Percentiles rank a stretch among this genome's conserved stretches.
phyloP scores from a whole-genome alignment of 768 basidiomycete species.

The Termitomyces sp. region DNA sequence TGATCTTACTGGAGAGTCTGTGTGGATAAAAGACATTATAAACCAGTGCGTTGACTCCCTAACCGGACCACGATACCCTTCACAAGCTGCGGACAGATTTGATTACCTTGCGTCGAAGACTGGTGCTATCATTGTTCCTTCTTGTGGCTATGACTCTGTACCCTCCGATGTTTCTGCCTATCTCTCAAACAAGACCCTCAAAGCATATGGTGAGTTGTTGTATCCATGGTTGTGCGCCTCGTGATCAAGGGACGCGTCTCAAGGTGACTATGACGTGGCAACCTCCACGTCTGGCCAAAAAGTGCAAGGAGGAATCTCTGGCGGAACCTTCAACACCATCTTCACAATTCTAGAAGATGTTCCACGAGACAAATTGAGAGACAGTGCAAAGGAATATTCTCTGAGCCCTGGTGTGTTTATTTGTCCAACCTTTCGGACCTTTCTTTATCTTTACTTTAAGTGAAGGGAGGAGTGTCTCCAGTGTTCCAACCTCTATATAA shows the following conservation, averaged over 20 bases:
- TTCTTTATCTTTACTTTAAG: background rate
- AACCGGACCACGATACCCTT: background rate
- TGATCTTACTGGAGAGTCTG: constrained; percentile 73
- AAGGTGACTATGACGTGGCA: constrained; percentile 33
- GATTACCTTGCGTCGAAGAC: constrained; percentile 69
- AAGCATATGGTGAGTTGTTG: constrained; percentile 24
- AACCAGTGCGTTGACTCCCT: constrained; percentile 34
- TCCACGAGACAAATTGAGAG: constrained; percentile 28
- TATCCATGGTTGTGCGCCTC: background rate
- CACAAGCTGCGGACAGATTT: constrained; percentile 36
- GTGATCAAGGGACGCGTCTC: background rate
- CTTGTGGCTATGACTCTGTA: constrained; percentile 74
- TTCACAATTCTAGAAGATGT: constrained; percentile 32
- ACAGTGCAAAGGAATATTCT: constrained; percentile 16
- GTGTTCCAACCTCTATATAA: constrained; percentile 29
- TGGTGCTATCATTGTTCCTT: constrained; percentile 72
- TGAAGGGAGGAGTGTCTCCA: constrained; percentile 13
- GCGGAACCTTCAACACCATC: constrained; percentile 55
- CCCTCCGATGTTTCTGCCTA: constrained; percentile 70
- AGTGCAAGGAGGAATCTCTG: constrained; percentile 48
- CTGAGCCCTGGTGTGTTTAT: constrained; percentile 3
- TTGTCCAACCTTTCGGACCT: background rate
- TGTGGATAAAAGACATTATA: constrained; percentile 64
- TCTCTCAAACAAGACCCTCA: constrained; percentile 66
- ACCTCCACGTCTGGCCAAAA: constrained; percentile 52